Evolutionary conservation across 352 stramenopile genomes (phyloP).

Genomic region (Thalassiosira oceanica): DNA sequence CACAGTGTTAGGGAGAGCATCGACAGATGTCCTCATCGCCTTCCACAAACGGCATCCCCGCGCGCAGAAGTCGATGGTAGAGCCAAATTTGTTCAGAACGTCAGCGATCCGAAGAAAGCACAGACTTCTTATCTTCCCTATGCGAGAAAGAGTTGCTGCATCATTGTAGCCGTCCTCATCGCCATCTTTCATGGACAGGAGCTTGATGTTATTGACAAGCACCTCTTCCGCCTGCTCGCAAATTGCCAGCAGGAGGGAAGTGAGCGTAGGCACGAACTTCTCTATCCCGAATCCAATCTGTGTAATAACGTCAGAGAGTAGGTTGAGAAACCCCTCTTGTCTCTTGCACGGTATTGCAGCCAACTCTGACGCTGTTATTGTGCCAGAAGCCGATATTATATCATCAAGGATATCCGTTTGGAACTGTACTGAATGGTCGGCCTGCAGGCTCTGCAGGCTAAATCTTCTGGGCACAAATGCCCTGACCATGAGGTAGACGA

Average conservation of each 20-base stretch:
- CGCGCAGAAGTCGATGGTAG: constrained; percentile 59
- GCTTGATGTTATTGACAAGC: constrained; percentile 38
- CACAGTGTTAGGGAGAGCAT: constrained; percentile 67
- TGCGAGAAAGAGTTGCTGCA: constrained; percentile 29
- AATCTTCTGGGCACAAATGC: constrained; percentile 60
- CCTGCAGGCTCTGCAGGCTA: constrained; percentile 29
- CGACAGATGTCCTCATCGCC: constrained; percentile 53
- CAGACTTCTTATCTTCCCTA: constrained; percentile 60
- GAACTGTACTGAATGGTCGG: no score
- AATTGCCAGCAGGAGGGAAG: constrained; percentile 62
- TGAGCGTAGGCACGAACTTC: constrained; percentile 61
- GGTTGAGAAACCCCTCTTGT: constrained; percentile 79
- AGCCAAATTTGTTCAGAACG: constrained; percentile 68
- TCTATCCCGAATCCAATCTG: constrained; percentile 73
- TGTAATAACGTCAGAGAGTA: constrained; percentile 75
- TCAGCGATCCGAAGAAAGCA: constrained; percentile 68
- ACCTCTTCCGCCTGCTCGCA: constrained; percentile 45
- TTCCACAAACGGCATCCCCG: constrained; percentile 58
- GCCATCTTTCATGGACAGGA: constrained; percentile 17
- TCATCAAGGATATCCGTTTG: constrained; percentile 29
- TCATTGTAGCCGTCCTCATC: constrained; percentile 29
- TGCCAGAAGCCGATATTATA: constrained; percentile 37
- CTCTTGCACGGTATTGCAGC: constrained; percentile 45
- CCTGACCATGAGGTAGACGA: constrained; percentile 79
- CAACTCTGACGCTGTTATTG: constrained; percentile 44